Evolutionary conservation across 768 basidiomycete species (phyloP).

Genomic region (Imleria badia): DNA sequence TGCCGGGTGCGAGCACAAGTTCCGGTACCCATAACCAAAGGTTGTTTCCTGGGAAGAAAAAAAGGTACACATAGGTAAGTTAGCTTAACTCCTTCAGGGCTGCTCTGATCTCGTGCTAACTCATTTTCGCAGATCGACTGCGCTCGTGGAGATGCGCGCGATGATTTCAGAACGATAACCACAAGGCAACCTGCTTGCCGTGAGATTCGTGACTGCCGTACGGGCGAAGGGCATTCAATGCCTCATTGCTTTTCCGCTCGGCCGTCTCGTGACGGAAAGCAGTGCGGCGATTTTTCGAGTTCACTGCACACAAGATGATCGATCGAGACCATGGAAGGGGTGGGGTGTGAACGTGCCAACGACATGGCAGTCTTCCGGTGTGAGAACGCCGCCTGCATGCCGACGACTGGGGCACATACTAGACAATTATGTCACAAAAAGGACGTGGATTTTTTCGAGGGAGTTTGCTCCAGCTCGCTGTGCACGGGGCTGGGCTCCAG

Average conservation of each 20-base stretch:
- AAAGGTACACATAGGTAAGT: conserved; percentile 17
- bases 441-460: conserved; percentile 1
- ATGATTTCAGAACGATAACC: conserved; percentile 10
- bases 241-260: neutral
- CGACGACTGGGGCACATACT: conserved; percentile 19
- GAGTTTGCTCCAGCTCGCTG: neutral
- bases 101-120: conserved; percentile 25
- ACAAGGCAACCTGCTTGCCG: conserved; percentile 4
- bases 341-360: conserved; percentile 33
- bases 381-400: conserved; percentile 29
- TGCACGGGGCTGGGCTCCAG: neutral
- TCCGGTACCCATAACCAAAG: neutral
- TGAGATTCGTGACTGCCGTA: neutral
- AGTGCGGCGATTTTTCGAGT: conserved; percentile 19
- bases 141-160: conserved; percentile 5
- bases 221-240: conserved; percentile 4
- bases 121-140: conserved; percentile 18
- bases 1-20: neutral
- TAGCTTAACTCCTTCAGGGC: conserved; percentile 36
- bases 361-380: conserved; percentile 22
- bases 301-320: conserved; percentile 19
- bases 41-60: neutral
- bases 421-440: conserved; percentile 29
- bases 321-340: conserved; percentile 24
- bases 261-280: neutral